Evolutionary conservation across 169 alveolate genomes (phyloP), one percentile per base, ranked within the genome.

Genomic region (Babesia ovata): DNA sequence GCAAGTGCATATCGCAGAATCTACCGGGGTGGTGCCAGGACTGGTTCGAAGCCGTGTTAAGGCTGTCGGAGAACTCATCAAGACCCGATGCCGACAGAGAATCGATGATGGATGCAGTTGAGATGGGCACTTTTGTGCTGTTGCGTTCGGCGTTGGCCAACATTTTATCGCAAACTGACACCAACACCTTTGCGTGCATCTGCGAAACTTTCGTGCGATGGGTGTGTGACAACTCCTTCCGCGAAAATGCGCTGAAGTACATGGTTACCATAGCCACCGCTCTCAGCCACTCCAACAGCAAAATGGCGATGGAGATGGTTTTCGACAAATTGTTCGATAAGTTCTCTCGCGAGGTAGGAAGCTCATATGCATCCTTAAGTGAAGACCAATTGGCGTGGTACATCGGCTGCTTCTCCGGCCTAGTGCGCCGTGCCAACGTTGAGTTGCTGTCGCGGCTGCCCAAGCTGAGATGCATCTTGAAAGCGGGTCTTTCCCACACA

Each of bases 101-200:
- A 22, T 81, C 88, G 2, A 58, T 81, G 54, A 72, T 81, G 88
- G 72, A 81, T 36, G 76, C 83, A 6, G 75, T 81, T 36, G 88
- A 81, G 42, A 71, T 81, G 70, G 73, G 84, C 13, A 72, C 73
- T 7, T 81, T 21, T 24, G 46, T 81, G 10, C 22, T 81, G 79
- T 19, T 60, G 45, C 75, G 84, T 9, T 81, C 85, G 21, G 65
- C 88, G 21, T 36, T 81, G 49, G 62, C 73, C 16, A 81, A 63
- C 52, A 59, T 81, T 0, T 60, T 81, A 14, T 61, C 83, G 45
- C 75, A 71, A 42, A 62, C 76, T 0, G 81, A 73, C 29, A 33
- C 50, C 29, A 11, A 73, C 61, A 74, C 85, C 50, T 39, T 73
- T 24, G n/a, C 67, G 12, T 45, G 42, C 11, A 63, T 81, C 48